Conservation (phyloP, 75 land plant genomes). For the Sequoiadendron giganteum region DNA sequence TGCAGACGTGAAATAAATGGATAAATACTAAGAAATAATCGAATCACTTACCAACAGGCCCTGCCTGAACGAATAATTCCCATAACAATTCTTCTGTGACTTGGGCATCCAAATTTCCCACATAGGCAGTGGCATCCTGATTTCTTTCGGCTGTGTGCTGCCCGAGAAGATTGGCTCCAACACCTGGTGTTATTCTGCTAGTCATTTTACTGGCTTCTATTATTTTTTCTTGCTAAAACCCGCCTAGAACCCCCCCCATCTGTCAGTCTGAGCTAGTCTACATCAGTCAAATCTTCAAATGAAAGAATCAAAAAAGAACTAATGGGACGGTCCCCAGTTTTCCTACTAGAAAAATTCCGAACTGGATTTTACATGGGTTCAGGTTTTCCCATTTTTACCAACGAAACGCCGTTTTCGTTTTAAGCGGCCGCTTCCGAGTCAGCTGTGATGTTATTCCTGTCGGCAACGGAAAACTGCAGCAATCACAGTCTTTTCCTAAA, state of each 20-base stretch:
- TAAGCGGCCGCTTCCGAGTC: too few relatives aligned
- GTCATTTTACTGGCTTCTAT: slow-evolving; percentile 51
- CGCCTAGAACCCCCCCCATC: not conserved
- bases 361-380: too few relatives aligned
- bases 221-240: not conserved
- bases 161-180: slow-evolving; percentile 98
- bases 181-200: slow-evolving; percentile 94
- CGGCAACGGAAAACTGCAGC: too few relatives aligned
- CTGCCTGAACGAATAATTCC: slow-evolving; percentile 99
- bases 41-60: slow-evolving; percentile 80
- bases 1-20: not conserved
- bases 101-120: slow-evolving; percentile 96
- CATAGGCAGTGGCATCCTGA: slow-evolving; percentile 98
- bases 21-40: not conserved
- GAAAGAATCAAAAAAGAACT: too few relatives aligned
- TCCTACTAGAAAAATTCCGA: too few relatives aligned
- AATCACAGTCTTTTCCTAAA: too few relatives aligned
- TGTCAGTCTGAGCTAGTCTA: too few relatives aligned
- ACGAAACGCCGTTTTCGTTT: too few relatives aligned
- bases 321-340: too few relatives aligned
- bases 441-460: too few relatives aligned
- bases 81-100: slow-evolving; percentile 88
- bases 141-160: slow-evolving; percentile 98
- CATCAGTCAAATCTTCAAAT: too few relatives aligned
- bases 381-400: too few relatives aligned